Evolutionary conservation across 805 yeast genomes (phyloP).

Genomic region (Pichia cabralensis): DNA sequence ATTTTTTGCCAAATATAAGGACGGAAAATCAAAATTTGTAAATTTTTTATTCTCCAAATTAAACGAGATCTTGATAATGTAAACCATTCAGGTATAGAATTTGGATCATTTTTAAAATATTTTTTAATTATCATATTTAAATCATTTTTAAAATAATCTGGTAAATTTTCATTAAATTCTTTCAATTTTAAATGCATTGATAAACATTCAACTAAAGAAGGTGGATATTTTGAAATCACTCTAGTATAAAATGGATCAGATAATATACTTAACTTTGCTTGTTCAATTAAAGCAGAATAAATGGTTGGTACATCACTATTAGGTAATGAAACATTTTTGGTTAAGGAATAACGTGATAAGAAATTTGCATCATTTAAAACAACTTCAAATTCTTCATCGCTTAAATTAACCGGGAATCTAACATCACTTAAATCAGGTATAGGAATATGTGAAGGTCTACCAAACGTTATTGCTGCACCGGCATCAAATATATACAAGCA

Average conservation of each 20-base stretch:
- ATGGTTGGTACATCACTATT: constrained; percentile 37
- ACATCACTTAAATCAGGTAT: constrained; percentile 37
- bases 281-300: constrained; percentile 49
- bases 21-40: constrained; percentile 45
- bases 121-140: constrained; percentile 20
- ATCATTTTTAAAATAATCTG: constrained; percentile 37
- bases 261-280: constrained; percentile 38
- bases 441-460: constrained; percentile 52
- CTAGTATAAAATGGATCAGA: constrained; percentile 41
- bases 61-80: constrained; percentile 41
- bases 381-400: constrained; percentile 31
- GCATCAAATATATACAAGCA: constrained; percentile 54
- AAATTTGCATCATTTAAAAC: constrained; percentile 17
- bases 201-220: constrained; percentile 41
- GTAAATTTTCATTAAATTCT: constrained; percentile 32
- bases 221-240: constrained; percentile 36
- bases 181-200: constrained; percentile 34
- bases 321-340: constrained; percentile 12
- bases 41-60: constrained; percentile 48
- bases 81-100: constrained; percentile 39
- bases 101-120: constrained; percentile 12
- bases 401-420: constrained; percentile 38
- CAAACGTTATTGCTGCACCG: constrained; percentile 54
- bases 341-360: constrained; percentile 4
- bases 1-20: constrained; percentile 45